phyloP scores from a whole-genome alignment of 2,329 filamentous ascomycete species.

The Raffaelea deltoideospora region DNA sequence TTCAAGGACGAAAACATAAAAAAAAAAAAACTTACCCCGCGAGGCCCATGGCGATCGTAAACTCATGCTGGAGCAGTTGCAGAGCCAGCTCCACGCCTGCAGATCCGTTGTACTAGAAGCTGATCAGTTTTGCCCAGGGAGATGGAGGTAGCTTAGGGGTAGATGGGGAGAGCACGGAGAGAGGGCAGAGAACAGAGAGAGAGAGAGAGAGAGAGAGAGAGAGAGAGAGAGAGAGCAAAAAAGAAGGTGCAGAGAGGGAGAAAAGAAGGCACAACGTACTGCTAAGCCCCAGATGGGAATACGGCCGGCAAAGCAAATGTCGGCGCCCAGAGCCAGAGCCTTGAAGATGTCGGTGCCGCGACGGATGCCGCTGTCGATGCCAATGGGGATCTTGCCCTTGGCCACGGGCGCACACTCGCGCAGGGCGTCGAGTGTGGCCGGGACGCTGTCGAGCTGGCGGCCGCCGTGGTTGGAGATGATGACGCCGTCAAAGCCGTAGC shows the following conservation, averaged over 20 bases:
- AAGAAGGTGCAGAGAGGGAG: no score
- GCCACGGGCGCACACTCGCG: conserved; percentile 30
- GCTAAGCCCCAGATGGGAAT: conserved; percentile 31
- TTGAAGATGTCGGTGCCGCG: conserved; percentile 36
- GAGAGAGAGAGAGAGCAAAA: no score
- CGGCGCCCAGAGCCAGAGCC: conserved; percentile 32
- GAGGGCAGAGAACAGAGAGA: no score
- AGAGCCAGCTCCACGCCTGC: conserved; percentile 82
- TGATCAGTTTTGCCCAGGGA: no score
- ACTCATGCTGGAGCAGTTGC: conserved; percentile 82
- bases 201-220: no score
- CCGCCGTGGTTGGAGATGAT: conserved; percentile 32
- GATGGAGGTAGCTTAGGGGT: no score
- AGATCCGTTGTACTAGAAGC: conserved; percentile 39
- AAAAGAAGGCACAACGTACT: no score
- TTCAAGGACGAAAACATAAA: no score
- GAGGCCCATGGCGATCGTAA: conserved; percentile 96
- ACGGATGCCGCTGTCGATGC: conserved; percentile 32
- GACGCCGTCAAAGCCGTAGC: conserved; percentile 13
- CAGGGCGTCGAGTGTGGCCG: conserved; percentile 26
- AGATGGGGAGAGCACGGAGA: no score
- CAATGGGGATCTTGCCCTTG: conserved; percentile 26
- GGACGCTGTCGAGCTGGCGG: conserved; percentile 27
- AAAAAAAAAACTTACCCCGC: conserved; percentile 1
- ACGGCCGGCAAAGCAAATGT: conserved; percentile 31